Percentiles rank a stretch among this genome's conserved stretches.
These are phyloP conservation scores for Lactarius tabidus DNA, from an alignment of 768 basidiomycete genomes.

Conservation along the genomic window DNA sequence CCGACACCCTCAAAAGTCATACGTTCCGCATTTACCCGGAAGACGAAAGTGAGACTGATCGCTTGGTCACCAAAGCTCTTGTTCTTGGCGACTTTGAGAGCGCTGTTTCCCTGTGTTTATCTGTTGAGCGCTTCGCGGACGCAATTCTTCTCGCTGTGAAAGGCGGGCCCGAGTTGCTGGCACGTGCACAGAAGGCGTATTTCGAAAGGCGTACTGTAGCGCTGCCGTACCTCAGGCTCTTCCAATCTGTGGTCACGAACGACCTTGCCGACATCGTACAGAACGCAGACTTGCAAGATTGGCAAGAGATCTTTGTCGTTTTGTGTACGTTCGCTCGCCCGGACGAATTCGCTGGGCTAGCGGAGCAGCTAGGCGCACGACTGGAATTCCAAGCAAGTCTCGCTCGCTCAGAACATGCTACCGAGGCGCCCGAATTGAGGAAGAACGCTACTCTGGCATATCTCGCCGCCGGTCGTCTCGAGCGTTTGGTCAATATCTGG, in stretches of 20 bases:
- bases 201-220: slow-evolving; percentile 76
- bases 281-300: slow-evolving; percentile 91
- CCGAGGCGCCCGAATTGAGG: slow-evolving; percentile 51
- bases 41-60: slow-evolving; percentile 84
- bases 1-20: slow-evolving; percentile 68
- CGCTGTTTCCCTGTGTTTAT: slow-evolving; percentile 88
- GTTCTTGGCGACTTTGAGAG: slow-evolving; percentile 94
- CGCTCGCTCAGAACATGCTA: slow-evolving; percentile 46
- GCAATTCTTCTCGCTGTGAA: slow-evolving; percentile 91
- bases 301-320: slow-evolving; percentile 96
- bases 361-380: slow-evolving; percentile 87
- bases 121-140: slow-evolving; percentile 87
- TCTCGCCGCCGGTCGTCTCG: slow-evolving; percentile 84
- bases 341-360: slow-evolving; percentile 82
- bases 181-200: slow-evolving; percentile 88
- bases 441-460: slow-evolving; percentile 92
- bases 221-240: slow-evolving; percentile 85
- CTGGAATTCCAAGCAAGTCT: slow-evolving; percentile 81
- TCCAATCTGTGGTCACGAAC: slow-evolving; percentile 90
- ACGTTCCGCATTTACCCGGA: slow-evolving; percentile 88
- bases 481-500: slow-evolving; percentile 89
- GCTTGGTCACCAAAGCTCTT: slow-evolving; percentile 85
- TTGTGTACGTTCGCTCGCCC: slow-evolving; percentile 87
- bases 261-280: slow-evolving; percentile 93
- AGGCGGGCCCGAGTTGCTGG: slow-evolving; percentile 83